Conservation (phyloP, 345 rosid species). For the Eucalyptus erythrocorys region DNA sequence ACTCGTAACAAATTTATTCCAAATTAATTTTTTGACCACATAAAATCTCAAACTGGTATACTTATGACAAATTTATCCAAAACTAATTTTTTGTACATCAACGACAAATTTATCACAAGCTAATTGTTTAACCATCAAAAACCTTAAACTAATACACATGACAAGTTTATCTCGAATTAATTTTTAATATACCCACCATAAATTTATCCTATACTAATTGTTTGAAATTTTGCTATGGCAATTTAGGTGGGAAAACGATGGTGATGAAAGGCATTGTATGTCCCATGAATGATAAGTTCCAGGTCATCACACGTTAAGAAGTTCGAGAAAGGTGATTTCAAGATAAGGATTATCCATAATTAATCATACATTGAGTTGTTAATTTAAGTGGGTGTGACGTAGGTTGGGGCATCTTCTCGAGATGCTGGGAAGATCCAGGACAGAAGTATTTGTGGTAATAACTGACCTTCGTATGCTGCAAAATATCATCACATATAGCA, state of each 20-base stretch:
- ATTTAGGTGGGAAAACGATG: background rate
- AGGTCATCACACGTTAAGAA: background rate
- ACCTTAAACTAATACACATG: no score
- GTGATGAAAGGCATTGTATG: background rate
- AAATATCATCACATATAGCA: background rate
- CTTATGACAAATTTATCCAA: no score
- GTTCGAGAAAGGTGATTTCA: background rate
- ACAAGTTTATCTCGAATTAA: no score
- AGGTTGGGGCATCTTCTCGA: background rate
- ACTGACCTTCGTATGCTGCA: background rate
- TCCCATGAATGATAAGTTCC: background rate
- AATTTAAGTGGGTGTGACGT: background rate
- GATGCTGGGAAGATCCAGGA: background rate
- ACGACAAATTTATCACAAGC: no score
- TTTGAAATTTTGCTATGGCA: no score
- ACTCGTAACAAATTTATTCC: no score
- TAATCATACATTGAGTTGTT: background rate
- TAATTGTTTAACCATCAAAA: no score
- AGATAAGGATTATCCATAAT: background rate
- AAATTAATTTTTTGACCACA: no score
- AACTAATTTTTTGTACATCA: no score
- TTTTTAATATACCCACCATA: no score
- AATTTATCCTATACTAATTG: no score
- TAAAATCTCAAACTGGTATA: no score
- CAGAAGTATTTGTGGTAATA: background rate